Evolutionary conservation across 305 asterid species (phyloP), one percentile per base, ranked within the genome.

Genomic region (Striga hermonthica): DNA sequence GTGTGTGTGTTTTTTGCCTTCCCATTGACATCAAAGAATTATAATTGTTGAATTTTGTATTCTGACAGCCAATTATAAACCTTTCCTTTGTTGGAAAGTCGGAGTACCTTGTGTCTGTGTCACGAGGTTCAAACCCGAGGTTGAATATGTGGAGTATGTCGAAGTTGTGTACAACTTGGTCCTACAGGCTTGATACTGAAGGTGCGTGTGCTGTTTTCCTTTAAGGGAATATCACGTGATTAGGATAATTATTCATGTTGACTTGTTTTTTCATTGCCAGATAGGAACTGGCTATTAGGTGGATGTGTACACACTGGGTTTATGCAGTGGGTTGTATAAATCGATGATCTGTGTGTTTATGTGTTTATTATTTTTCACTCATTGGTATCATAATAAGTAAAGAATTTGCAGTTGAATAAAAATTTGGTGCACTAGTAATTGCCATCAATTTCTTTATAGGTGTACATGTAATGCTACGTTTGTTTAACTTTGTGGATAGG

Each of bases 1-100:
- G 31, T 38, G 31, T 10, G 2, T 28, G 9, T 37, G 13, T 22
- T 38, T 54, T 16, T 52, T 15, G 38, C 56, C 58, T 37, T 34
- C 0, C 67, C 41, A 44, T 63, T 13, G 40, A 16, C 58, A 64
- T 22, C 31, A 45, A 37, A 14, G 56, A 39, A 43, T 13, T 13
- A 8, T 45, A 38, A 60, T 60, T 64, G 31, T 47, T 61, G 55
- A 64, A 15, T 61, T 48, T 9, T 59, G 56, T 62, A 57, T 43
- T 70, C 49, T 28, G 39, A 69, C 85, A 93, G 97, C 88, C 90
- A 71, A 88, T 88, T 44, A 52, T 74, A 12, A 73, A 75, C 31
- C 86, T 93, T 63, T 68, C 89, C 54, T 93, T 90, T 72, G 82
- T 86, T 72, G 99, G 99, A 64, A 86, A 81, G 78, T 86, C 96